A percentile compares a stretch with the other conserved stretches of the same genome.
Conservation (phyloP, 148 eudicot genomes). For the Rheum nobile region DNA sequence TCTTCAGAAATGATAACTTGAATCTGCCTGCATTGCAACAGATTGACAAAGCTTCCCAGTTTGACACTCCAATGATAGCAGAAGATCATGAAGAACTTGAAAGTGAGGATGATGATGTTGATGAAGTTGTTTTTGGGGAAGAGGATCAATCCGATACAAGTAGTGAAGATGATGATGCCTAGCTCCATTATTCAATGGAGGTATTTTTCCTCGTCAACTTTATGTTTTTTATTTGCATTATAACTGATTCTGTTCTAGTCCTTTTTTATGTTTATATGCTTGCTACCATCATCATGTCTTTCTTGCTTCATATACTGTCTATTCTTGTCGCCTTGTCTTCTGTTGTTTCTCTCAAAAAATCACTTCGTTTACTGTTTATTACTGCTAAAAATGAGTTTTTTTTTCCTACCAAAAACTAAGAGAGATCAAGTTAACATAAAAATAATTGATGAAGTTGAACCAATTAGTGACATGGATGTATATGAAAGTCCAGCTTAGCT, state of each 20-base stretch:
- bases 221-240: neutral
- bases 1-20: neutral
- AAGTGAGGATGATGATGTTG: conserved; percentile 67
- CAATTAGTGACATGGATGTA: neutral
- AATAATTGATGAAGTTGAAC: neutral
- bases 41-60: conserved; percentile 60
- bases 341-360: neutral
- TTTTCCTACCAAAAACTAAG: neutral
- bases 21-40: conserved; percentile 15
- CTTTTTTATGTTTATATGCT: neutral
- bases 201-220: neutral
- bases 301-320: neutral
- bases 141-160: conserved; percentile 46
- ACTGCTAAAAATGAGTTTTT: neutral
- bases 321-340: neutral
- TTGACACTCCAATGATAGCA: conserved; percentile 24
- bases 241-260: neutral
- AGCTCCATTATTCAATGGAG: neutral
- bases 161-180: conserved; percentile 24
- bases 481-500: neutral
- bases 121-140: conserved; percentile 53
- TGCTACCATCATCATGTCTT: neutral
- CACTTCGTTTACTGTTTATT: neutral
- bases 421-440: neutral
- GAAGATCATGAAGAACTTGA: conserved; percentile 29